These are phyloP conservation scores for Penicillium sp. DNA, from an alignment of 2,329 filamentous ascomycete species.

Conservation along the genomic window DNA sequence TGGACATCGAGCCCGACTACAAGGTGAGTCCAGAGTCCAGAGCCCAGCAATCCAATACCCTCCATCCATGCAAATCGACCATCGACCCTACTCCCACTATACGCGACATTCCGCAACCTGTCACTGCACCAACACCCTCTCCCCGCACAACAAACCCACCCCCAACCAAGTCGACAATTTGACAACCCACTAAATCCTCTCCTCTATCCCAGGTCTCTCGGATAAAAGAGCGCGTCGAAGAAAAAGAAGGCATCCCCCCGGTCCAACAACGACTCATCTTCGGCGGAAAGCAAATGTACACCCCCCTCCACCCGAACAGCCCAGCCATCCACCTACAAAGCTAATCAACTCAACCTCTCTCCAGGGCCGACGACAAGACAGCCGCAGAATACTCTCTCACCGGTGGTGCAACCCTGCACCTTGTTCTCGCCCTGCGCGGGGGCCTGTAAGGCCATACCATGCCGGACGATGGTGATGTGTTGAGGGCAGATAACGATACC, in stretches of 20 bases:
- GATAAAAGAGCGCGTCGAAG: slow-evolving; percentile 99
- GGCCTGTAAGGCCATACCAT: no score
- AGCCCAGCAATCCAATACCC: neutral
- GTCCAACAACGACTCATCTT: slow-evolving; percentile 96
- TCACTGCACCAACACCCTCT: no score
- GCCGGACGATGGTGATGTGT: neutral
- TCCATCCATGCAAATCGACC: no score
- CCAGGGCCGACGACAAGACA: slow-evolving; percentile 91
- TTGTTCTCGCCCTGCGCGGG: slow-evolving; percentile 91
- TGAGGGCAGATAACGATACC: neutral
- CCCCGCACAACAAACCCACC: neutral
- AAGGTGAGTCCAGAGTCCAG: slow-evolving; percentile 63
- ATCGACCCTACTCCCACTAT: no score
- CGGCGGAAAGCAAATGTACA: slow-evolving; percentile 96
- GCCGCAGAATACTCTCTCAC: slow-evolving; percentile 88
- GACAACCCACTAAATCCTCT: no score
- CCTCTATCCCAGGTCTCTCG: slow-evolving; percentile 70
- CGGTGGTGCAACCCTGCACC: slow-evolving; percentile 89
- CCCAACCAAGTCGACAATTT: no score
- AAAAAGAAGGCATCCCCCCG: slow-evolving; percentile 97
- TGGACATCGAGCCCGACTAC: slow-evolving; percentile 93
- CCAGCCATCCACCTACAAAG: neutral
- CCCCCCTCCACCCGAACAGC: neutral
- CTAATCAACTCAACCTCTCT: neutral
- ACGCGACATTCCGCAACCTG: no score